Percentiles rank a stretch among this genome's conserved stretches.
Conservation (phyloP, 2,329 filamentous ascomycete species). For the Verticillium klebahnii region DNA sequence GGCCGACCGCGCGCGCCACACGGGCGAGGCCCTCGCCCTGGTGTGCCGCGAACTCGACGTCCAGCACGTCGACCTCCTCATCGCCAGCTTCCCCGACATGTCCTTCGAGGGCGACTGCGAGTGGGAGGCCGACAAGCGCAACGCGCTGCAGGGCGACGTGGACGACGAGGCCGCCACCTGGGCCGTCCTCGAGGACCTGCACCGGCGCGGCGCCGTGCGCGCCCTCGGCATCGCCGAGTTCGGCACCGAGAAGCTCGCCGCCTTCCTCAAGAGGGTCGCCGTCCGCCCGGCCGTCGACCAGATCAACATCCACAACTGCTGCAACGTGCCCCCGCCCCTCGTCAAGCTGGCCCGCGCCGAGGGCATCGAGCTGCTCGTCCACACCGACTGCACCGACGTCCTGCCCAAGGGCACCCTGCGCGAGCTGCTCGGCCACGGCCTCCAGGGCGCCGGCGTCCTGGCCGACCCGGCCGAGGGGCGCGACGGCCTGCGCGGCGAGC, state of each 20-base stretch:
- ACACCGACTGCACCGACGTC: constrained; percentile 91
- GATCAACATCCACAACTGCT: constrained; percentile 95
- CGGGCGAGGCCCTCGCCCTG: constrained; percentile 71
- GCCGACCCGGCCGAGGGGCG: constrained; percentile 49
- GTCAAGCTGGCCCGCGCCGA: constrained; percentile 78
- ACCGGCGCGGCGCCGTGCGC: constrained; percentile 65
- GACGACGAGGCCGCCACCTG: constrained; percentile 66
- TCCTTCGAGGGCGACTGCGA: constrained; percentile 92
- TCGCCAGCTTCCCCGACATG: constrained; percentile 89
- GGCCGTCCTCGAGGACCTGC: constrained; percentile 68
- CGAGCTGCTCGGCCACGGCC: constrained; percentile 72
- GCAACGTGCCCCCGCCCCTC: constrained; percentile 86
- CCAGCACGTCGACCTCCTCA: constrained; percentile 75
- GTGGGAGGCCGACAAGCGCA: constrained; percentile 63
- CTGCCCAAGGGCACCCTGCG: constrained; percentile 79
- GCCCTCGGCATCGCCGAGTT: constrained; percentile 88
- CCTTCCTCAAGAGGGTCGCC: constrained; percentile 66
- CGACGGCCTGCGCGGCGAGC: constrained; percentile 66
- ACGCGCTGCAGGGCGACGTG: constrained; percentile 58
- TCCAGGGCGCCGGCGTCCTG: constrained; percentile 71
- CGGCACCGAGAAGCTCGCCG: constrained; percentile 74
- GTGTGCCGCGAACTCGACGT: constrained; percentile 78
- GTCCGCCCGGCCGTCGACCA: constrained; percentile 83
- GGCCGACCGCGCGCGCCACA: constrained; percentile 62
- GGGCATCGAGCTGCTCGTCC: constrained; percentile 82